A percentile compares a stretch with the other conserved stretches of the same genome.
Conservation (phyloP, 2,329 filamentous ascomycete genomes). For the Aureobasidium leucospermi region DNA sequence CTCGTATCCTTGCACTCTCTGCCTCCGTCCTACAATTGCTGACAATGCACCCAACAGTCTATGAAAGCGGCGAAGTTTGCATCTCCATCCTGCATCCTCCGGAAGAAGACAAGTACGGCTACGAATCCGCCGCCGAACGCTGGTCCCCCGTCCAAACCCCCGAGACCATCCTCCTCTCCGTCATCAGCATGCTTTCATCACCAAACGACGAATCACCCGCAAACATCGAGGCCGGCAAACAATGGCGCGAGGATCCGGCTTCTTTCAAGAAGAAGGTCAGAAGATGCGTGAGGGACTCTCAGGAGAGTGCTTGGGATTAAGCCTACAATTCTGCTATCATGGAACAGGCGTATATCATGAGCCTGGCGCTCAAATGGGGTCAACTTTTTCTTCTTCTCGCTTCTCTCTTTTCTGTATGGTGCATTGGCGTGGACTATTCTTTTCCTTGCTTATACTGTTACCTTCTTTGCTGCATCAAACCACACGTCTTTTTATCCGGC, state of each 20-base stretch:
- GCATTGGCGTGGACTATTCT: not conserved
- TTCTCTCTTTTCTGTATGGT: not conserved
- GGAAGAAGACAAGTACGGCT: constrained; percentile 88
- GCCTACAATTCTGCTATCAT: not conserved
- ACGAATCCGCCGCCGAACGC: constrained; percentile 81
- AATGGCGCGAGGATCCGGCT: constrained; percentile 73
- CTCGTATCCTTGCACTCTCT: not conserved
- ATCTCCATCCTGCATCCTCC: constrained; percentile 96
- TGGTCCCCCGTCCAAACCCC: constrained; percentile 94
- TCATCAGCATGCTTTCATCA: constrained; percentile 84
- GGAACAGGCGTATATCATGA: not conserved
- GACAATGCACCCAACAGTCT: constrained; percentile 49
- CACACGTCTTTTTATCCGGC: too few relatives aligned
- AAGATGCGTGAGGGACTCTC: constrained; percentile 70
- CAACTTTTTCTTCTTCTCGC: not conserved
- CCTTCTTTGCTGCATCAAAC: not conserved
- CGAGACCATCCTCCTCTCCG: constrained; percentile 85
- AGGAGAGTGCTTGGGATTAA: constrained; percentile 46
- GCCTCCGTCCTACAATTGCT: not conserved
- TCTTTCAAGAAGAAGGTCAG: constrained; percentile 76
- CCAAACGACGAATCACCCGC: constrained; percentile 95
- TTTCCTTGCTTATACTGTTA: not conserved
- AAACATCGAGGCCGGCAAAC: constrained; percentile 83
- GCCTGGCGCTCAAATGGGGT: not conserved
- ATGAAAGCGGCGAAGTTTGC: constrained; percentile 78